Evolutionary conservation across 306 rosid genomes (phyloP).

Genomic region (Pyrus communis): DNA sequence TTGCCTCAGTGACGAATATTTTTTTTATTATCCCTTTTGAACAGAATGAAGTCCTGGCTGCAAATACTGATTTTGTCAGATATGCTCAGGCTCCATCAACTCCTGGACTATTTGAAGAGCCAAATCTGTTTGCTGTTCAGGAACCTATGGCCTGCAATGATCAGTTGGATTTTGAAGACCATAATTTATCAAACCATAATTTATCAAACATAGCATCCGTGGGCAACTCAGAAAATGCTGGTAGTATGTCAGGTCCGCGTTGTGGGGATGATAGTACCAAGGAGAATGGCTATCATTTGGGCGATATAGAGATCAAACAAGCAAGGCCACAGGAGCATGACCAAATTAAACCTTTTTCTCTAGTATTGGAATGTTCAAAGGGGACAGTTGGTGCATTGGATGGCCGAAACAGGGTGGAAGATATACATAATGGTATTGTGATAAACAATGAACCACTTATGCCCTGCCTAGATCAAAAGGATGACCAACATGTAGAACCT

Average conservation of each 20-base stretch:
- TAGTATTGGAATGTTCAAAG: conserved; percentile 34
- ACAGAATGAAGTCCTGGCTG: conserved; percentile 42
- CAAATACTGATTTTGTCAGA: conserved; percentile 26
- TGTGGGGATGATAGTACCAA: conserved; percentile 30
- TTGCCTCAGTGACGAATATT: conserved; percentile 1
- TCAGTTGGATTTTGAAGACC: conserved; percentile 40
- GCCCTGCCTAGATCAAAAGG: conserved; percentile 31
- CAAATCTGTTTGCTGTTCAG: conserved; percentile 41
- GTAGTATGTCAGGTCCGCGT: conserved; percentile 16
- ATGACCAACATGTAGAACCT: conserved; percentile 32
- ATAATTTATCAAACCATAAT: conserved; percentile 37
- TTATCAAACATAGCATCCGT: conserved; percentile 30
- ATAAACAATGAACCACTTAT: conserved; percentile 38
- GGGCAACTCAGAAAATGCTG: conserved; percentile 22
- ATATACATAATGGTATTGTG: conserved; percentile 44
- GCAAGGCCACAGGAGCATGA: conserved; percentile 27
- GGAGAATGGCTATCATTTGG: conserved; percentile 33
- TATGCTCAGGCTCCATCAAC: conserved; percentile 64
- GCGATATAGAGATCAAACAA: conserved; percentile 37
- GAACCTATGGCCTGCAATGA: conserved; percentile 52
- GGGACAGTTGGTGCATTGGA: conserved; percentile 36
- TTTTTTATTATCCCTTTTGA: conserved; percentile 21
- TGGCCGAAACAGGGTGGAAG: conserved; percentile 46
- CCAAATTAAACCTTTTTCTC: conserved; percentile 14
- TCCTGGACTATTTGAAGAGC: conserved; percentile 55